Evolutionary conservation across 257 asterid species (phyloP).

Genomic region (Eustoma russellianum): DNA sequence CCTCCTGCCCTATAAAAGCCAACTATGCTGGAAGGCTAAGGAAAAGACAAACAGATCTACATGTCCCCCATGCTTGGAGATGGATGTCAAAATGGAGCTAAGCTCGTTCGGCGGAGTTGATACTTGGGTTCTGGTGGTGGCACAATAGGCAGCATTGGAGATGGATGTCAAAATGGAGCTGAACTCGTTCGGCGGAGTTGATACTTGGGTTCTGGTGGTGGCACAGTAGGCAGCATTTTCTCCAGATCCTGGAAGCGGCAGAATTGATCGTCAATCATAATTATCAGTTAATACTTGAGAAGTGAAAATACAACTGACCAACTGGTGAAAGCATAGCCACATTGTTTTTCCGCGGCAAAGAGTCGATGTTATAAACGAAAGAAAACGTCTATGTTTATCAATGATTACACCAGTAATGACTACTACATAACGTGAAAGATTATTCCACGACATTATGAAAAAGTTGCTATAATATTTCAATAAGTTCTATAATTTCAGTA

Average conservation of each 20-base stretch:
- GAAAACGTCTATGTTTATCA: conserved; percentile 1
- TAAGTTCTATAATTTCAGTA: too few species aligned
- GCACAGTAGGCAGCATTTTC: conserved; percentile 21
- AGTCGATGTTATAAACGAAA: too few species aligned
- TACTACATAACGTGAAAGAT: too few species aligned
- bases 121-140: conserved; percentile 36
- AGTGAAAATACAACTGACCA: too few species aligned
- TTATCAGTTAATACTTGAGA: too few species aligned
- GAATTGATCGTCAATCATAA: too few species aligned
- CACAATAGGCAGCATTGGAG: too few species aligned
- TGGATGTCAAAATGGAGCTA: conserved; percentile 25
- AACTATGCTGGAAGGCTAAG: too few species aligned
- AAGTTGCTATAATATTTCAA: too few species aligned
- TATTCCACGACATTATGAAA: too few species aligned
- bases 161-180: conserved; percentile 28
- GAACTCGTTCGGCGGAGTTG: conserved; percentile 44
- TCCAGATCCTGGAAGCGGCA: conserved; percentile 26
- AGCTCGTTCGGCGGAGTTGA: conserved; percentile 41
- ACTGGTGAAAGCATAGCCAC: too few species aligned
- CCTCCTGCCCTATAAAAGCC: too few species aligned
- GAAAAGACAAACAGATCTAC: conserved; percentile 8
- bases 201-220: conserved; percentile 34
- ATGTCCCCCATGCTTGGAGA: conserved; percentile 6
- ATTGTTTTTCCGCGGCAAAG: not conserved
- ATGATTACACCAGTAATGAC: conserved; percentile 9